Evolutionary conservation across 177 flowering plant genomes (phyloP).

Genomic region (Viscum album): DNA sequence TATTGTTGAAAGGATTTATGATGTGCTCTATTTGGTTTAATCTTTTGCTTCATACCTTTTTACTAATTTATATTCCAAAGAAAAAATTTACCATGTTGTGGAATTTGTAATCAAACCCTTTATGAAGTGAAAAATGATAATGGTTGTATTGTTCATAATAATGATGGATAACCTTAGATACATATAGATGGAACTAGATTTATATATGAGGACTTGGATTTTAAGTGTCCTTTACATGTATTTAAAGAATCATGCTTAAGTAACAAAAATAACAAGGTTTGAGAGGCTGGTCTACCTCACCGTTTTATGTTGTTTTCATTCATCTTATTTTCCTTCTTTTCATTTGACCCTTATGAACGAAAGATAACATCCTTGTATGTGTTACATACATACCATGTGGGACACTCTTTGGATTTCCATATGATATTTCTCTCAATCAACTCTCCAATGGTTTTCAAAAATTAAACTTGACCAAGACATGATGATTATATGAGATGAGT

Average conservation of each 20-base stretch:
- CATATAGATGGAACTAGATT: constrained; percentile 90
- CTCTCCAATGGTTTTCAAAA: too few relatives aligned
- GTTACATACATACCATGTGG: too few relatives aligned
- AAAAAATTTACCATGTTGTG: not conserved
- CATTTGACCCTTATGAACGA: not conserved
- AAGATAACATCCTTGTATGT: too few relatives aligned
- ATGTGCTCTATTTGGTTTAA: constrained; percentile 40
- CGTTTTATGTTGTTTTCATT: not conserved
- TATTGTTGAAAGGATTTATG: constrained; percentile 34
- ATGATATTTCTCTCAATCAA: too few relatives aligned
- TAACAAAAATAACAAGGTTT: constrained; percentile 26
- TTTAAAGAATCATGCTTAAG: constrained; percentile 17
- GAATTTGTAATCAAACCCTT: not conserved
- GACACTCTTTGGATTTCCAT: too few relatives aligned
- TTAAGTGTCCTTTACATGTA: constrained; percentile 39
- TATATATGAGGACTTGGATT: constrained; percentile 70
- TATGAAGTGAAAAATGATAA: constrained; percentile 38
- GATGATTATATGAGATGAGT: too few relatives aligned
- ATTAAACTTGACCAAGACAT: too few relatives aligned
- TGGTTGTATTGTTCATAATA: constrained; percentile 26
- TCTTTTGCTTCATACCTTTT: constrained; percentile 8
- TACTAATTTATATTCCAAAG: not conserved
- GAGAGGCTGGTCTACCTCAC: constrained; percentile 2
- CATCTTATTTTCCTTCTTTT: not conserved
- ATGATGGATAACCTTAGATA: constrained; percentile 41